phyloP scores from a whole-genome alignment of 2,329 filamentous ascomycete species.

The Aspergillus awamori region DNA sequence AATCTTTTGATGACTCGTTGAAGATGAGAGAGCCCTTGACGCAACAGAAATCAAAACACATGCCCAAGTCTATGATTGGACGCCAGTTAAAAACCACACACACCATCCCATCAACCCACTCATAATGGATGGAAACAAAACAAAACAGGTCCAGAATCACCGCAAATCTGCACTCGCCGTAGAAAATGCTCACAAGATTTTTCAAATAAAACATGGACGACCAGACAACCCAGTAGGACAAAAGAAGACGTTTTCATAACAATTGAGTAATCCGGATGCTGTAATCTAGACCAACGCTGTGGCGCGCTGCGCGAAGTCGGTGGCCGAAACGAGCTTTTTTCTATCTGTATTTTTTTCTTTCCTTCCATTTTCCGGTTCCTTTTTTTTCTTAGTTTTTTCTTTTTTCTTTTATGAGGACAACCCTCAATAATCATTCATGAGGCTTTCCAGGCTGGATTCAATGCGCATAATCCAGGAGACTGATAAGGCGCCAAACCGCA shows the following conservation, averaged over 20 bases:
- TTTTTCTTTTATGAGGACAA: neutral
- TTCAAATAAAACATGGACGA: constrained; percentile 20
- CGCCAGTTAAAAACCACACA: constrained; percentile 42
- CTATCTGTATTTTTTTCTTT: neutral
- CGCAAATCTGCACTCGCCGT: constrained; percentile 37
- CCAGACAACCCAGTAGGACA: constrained; percentile 16
- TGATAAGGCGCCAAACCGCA: neutral
- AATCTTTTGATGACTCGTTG: constrained; percentile 28
- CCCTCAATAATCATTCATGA: neutral
- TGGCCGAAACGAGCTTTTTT: constrained; percentile 7
- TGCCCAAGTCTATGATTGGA: constrained; percentile 48
- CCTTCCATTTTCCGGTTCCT: neutral
- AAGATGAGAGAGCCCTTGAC: constrained; percentile 24
- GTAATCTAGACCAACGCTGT: constrained; percentile 11
- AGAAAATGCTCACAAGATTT: constrained; percentile 31
- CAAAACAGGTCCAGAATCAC: constrained; percentile 31
- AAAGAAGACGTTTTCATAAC: constrained; percentile 22
- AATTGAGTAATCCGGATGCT: constrained; percentile 14
- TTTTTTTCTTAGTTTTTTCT: neutral
- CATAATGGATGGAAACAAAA: constrained; percentile 33
- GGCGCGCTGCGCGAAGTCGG: constrained; percentile 8
- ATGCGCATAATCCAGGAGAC: neutral
- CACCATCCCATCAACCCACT: constrained; percentile 40
- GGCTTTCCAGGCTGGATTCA: neutral
- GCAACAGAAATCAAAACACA: constrained; percentile 33